Base-by-base conservation (phyloP, 305 asterid species). In the Plantago coronopus region DNA sequence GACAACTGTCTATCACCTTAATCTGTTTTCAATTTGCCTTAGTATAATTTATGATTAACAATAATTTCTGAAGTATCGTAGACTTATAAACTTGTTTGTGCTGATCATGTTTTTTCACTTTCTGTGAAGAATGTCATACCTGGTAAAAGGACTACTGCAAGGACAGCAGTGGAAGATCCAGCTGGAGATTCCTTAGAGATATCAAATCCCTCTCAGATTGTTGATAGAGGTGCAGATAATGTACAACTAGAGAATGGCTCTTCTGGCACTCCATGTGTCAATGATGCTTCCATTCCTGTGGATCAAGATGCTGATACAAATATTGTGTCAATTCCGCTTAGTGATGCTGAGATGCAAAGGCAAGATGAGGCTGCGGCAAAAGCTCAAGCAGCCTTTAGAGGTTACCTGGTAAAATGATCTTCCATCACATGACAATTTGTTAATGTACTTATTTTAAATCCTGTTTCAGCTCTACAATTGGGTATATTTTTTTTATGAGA, bases 341-440 rank as follows among this genome's bases (percentile, higher is more conserved):
- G 77, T 66, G 82, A 82, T 75, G 82, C 76, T 65, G 89, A 79
- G 68, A 67, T 49, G 75, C 61, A 31, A 66, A 87, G 62, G 68
- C 94, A 65, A 71, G 91, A 83, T 60, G 69, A 81, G 74, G 91
- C 98, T 70, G 94, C 95, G 53, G 80, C 85, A 15, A 80, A 81
- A 81, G 87, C 79, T 58, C 97, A 89, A 71, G 96, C 99, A 25
- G 91, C 83, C 54, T 89, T 87, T 66, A 82, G 96, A 76, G 97
- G 99, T 65, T 87, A 87, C 73, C 73, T 93, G 95, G 99, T 87
- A 91, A 69, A 16, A 17, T 56, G 71, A 55, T 68, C 57, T 54
- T 48, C 46, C 68, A 57, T 54, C 53, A 53, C 63, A 27, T 63
- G 19, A 48, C 63, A 27, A 59, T 18, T 69, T 7, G 44, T 17